phyloP scores from a whole-genome alignment of 2,329 filamentous ascomycete genomes.

The Cadophora gregata region DNA sequence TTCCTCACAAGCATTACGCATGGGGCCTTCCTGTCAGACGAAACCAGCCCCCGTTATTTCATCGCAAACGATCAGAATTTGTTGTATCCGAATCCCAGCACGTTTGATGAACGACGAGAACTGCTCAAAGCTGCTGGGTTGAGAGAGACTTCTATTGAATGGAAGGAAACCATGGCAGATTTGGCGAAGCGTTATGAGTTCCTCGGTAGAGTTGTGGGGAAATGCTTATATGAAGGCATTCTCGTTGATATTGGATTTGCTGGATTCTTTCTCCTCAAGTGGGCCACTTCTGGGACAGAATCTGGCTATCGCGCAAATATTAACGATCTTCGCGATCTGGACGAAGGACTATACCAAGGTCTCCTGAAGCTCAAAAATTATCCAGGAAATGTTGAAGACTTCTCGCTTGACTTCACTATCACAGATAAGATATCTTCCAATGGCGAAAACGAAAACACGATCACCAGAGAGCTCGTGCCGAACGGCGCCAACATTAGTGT shows the following conservation, averaged over 20 bases:
- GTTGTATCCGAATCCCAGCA: conserved; percentile 85
- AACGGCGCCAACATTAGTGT: conserved; percentile 79
- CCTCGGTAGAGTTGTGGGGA: conserved; percentile 88
- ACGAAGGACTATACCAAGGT: conserved; percentile 89
- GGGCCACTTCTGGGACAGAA: conserved; percentile 75
- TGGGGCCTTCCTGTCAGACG: conserved; percentile 75
- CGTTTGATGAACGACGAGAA: conserved; percentile 72
- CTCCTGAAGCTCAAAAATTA: conserved; percentile 86
- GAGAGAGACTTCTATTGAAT: conserved; percentile 59
- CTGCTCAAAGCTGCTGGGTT: conserved; percentile 58
- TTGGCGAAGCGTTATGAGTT: conserved; percentile 85
- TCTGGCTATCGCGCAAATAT: conserved; percentile 86
- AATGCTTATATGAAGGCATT: conserved; percentile 97
- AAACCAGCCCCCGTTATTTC: conserved; percentile 68
- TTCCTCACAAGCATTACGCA: conserved; percentile 89
- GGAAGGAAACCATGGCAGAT: conserved; percentile 61
- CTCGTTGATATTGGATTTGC: conserved; percentile 92
- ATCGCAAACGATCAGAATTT: conserved; percentile 84
- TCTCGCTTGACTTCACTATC: conserved; percentile 88
- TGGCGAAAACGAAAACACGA: conserved; percentile 58
- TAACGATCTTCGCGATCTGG: conserved; percentile 91
- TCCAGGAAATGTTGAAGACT: conserved; percentile 76
- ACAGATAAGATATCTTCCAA: conserved; percentile 67
- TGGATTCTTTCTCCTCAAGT: conserved; percentile 94
- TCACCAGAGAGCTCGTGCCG: conserved; percentile 77